Conservation (phyloP, 805 yeast genomes). For the Metschnikowia similis region DNA sequence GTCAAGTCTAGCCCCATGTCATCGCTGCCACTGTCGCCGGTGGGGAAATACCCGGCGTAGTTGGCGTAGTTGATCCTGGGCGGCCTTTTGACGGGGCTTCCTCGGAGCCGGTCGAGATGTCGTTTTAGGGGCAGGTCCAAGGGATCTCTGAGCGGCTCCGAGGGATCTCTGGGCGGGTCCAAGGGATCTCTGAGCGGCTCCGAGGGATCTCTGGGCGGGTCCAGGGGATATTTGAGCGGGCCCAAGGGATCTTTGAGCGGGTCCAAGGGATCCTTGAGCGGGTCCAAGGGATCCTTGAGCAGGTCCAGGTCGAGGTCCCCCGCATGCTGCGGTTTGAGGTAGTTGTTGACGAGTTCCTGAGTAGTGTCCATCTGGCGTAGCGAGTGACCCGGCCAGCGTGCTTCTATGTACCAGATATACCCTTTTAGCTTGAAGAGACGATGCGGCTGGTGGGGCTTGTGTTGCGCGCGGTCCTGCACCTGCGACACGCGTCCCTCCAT, state of each 20-base stretch:
- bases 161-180: not conserved
- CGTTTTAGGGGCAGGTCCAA: conserved; percentile 9
- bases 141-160: conserved; percentile 5
- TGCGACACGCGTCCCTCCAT: not conserved
- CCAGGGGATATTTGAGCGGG: conserved; percentile 6
- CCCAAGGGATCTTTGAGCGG: conserved; percentile 2
- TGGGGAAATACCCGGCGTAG: not conserved
- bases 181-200: conserved; percentile 5
- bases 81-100: conserved; percentile 11
- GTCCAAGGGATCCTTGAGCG: conserved; percentile 6
- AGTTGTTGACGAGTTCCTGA: conserved; percentile 12
- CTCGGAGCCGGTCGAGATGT: conserved; percentile 10
- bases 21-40: not conserved
- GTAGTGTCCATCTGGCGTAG: conserved; percentile 6
- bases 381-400: not conserved
- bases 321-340: not conserved
- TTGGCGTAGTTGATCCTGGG: not conserved
- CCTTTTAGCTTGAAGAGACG: not conserved
- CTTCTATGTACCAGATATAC: not conserved
- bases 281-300: not conserved
- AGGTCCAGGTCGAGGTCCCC: not conserved
- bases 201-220: conserved; percentile 1
- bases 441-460: not conserved
- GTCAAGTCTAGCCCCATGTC: not conserved
- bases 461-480: conserved; percentile 1